Evolutionary conservation across 345 rosid species (phyloP).

Genomic region (Eucalyptus curtisii): DNA sequence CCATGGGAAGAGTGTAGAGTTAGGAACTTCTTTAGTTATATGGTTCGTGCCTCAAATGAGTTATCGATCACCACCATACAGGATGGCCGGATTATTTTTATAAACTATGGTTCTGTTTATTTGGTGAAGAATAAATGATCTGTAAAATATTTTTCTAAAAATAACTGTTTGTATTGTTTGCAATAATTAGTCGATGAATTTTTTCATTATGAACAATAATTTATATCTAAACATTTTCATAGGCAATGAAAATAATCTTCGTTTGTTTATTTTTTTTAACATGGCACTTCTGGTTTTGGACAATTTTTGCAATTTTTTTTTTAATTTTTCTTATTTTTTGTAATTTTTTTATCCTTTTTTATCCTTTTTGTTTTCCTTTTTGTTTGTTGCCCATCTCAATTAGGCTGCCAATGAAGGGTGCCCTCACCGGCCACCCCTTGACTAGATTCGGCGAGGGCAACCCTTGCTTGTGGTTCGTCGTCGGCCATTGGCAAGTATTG

Average conservation of each 20-base stretch:
- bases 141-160: accelerated
- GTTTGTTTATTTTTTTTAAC: accelerated
- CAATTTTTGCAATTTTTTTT: neutral
- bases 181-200: accelerated
- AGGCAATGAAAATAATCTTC: accelerated
- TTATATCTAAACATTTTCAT: accelerated
- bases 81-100: neutral
- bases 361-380: neutral
- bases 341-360: accelerated
- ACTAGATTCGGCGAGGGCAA: accelerated
- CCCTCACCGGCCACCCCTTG: accelerated
- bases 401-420: accelerated
- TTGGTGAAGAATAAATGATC: accelerated
- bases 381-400: neutral
- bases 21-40: neutral
- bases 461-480: accelerated
- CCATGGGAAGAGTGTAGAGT: neutral
- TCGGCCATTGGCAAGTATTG: accelerated
- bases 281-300: accelerated
- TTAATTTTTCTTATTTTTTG: no score
- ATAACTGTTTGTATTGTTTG: accelerated
- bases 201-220: no score
- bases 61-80: neutral
- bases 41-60: neutral
- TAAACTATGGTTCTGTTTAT: neutral